phyloP scores from a whole-genome alignment of 2,329 filamentous ascomycete species.

The Trichoderma atroviride region DNA sequence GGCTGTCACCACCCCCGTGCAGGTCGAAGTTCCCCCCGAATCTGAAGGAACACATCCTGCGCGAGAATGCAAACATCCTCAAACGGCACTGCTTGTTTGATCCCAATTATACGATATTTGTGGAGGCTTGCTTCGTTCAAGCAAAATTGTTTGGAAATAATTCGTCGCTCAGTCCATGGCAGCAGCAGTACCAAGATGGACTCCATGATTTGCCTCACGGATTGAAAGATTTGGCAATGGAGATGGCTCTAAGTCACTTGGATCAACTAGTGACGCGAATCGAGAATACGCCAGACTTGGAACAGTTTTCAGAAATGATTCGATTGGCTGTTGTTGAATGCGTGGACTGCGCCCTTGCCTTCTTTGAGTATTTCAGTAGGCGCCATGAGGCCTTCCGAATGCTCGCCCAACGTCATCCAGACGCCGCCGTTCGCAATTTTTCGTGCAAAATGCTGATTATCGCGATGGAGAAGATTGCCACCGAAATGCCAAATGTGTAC shows the following conservation, averaged over 20 bases:
- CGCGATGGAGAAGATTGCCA: conserved; percentile 57
- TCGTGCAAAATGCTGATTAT: conserved; percentile 54
- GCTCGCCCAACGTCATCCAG: conserved; percentile 64
- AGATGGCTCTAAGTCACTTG: conserved; percentile 64
- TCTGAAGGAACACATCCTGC: conserved; percentile 62
- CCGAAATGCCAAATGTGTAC: conserved; percentile 51
- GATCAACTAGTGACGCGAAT: conserved; percentile 74
- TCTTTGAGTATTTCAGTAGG: conserved; percentile 62
- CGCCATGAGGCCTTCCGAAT: conserved; percentile 63
- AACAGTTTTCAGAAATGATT: conserved; percentile 54
- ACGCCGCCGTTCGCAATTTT: conserved; percentile 57
- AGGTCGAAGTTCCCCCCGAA: conserved; percentile 49
- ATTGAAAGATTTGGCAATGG: conserved; percentile 55
- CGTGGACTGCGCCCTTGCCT: conserved; percentile 57
- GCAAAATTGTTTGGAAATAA: conserved; percentile 51
- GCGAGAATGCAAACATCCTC: conserved; percentile 73
- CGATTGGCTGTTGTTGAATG: conserved; percentile 52
- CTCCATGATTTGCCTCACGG: conserved; percentile 28
- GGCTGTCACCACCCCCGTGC: conserved; percentile 41
- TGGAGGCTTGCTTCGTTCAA: conserved; percentile 62
- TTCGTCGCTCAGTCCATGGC: neutral
- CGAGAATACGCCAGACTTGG: conserved; percentile 68
- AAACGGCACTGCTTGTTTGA: conserved; percentile 81
- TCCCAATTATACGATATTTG: conserved; percentile 67
- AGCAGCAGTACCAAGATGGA: neutral